Percentiles rank a stretch among this genome's conserved stretches.
Evolutionary conservation across 192 early-diverging fungal species (phyloP).

Genomic region (Diversispora eburnea): DNA sequence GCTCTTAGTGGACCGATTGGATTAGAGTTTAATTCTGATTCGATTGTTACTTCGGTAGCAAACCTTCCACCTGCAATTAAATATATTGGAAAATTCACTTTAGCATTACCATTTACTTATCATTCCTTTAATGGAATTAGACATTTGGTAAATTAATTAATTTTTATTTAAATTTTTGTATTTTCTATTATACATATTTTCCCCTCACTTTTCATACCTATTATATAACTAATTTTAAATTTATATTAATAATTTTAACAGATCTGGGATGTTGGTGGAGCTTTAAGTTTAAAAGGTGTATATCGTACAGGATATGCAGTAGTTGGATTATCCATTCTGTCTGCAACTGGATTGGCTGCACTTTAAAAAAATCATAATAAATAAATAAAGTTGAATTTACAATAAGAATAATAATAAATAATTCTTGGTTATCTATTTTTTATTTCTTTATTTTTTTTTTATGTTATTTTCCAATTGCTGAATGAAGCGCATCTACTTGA

Average conservation of each 20-base stretch:
- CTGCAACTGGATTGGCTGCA: conserved; percentile 41
- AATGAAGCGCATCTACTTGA: conserved; percentile 18
- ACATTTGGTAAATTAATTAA: conserved; percentile 62
- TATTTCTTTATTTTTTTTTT: conserved; percentile 71
- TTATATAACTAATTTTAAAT: too few relatives aligned
- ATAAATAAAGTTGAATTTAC: too few relatives aligned
- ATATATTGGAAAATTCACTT: conserved; percentile 63
- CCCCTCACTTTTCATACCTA: too few relatives aligned
- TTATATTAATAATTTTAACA: conserved; percentile 18
- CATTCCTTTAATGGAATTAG: conserved; percentile 83
- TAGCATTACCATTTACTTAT: conserved; percentile 75
- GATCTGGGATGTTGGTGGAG: conserved; percentile 77
- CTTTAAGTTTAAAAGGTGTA: conserved; percentile 73
- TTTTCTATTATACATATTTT: neutral
- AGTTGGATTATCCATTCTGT: conserved; percentile 59
- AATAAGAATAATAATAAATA: neutral
- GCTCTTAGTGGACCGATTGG: conserved; percentile 60
- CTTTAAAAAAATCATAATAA: too few relatives aligned
- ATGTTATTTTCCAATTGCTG: conserved; percentile 42
- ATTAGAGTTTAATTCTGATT: conserved; percentile 56
- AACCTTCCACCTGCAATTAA: conserved; percentile 62
- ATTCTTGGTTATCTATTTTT: conserved; percentile 22
- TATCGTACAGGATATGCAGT: conserved; percentile 78
- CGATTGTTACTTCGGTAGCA: conserved; percentile 62
- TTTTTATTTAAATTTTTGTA: conserved; percentile 6